These are phyloP conservation scores for Calonectria ilicicola DNA, from an alignment of 2,329 filamentous ascomycete genomes.

Conservation along the genomic window DNA sequence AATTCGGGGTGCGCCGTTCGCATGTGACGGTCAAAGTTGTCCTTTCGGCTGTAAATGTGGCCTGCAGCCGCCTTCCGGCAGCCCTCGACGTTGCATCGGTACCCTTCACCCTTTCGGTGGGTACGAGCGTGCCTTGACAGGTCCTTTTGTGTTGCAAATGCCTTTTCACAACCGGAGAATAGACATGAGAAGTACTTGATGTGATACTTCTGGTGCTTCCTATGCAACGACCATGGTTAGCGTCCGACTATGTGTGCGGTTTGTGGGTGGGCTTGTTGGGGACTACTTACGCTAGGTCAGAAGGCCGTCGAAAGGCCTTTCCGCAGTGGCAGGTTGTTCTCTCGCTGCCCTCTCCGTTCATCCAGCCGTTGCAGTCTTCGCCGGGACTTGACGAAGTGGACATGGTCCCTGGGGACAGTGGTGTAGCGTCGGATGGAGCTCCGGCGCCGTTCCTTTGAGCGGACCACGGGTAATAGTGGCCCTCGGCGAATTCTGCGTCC, in stretches of 20 bases:
- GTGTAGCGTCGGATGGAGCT: not conserved
- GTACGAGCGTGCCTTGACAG: conserved; percentile 40
- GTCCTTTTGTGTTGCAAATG: conserved; percentile 43
- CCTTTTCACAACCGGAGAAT: conserved; percentile 39
- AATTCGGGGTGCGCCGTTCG: conserved; percentile 41
- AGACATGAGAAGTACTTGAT: conserved; percentile 44
- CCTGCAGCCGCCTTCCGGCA: conserved; percentile 43
- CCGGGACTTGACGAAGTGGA: conserved; percentile 36
- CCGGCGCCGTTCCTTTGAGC: not conserved
- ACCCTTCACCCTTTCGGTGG: conserved; percentile 43
- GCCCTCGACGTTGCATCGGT: conserved; percentile 40
- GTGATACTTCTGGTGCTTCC: conserved; percentile 45
- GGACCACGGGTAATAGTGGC: not conserved
- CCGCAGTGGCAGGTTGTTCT: conserved; percentile 39
- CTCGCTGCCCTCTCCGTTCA: conserved; percentile 26
- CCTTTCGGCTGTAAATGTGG: conserved; percentile 43
- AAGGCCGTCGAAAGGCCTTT: conserved; percentile 42
- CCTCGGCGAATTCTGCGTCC: not conserved
- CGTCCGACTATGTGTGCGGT: not conserved
- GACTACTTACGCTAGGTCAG: conserved; percentile 42
- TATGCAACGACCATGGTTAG: conserved; percentile 21
- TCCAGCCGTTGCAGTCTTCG: conserved; percentile 35
- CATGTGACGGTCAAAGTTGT: conserved; percentile 45
- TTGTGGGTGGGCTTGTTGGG: not conserved
- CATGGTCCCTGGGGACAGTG: conserved; percentile 28